phyloP scores from a whole-genome alignment of 2,329 filamentous ascomycete genomes.

The Penicillium sp. region DNA sequence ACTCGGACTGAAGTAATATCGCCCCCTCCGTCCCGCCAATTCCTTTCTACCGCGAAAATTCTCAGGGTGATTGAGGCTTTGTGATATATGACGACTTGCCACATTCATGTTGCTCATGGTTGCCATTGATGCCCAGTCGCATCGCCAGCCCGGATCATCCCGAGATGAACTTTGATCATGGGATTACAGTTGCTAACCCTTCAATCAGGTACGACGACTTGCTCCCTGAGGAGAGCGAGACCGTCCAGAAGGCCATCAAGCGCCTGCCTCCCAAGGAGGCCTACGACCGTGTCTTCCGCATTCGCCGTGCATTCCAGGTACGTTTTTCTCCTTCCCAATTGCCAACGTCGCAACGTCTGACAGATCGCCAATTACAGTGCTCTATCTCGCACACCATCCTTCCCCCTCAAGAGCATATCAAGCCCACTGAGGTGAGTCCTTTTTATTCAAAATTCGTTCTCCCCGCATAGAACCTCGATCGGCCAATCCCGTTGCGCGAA shows the following conservation, averaged over 20 bases:
- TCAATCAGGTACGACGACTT: constrained; percentile 78
- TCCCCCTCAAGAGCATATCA: constrained; percentile 61
- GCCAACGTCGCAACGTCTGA: constrained; percentile 18
- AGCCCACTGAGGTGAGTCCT: constrained; percentile 57
- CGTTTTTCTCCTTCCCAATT: constrained; percentile 15
- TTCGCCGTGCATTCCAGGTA: constrained; percentile 91
- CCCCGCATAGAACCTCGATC: constrained; percentile 25
- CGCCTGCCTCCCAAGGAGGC: constrained; percentile 82
- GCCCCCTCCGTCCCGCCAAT: constrained; percentile 13
- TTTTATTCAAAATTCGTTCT: constrained; percentile 13
- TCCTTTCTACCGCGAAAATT: constrained; percentile 12
- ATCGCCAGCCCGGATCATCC: constrained; percentile 12
- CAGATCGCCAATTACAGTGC: constrained; percentile 45
- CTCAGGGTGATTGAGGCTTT: constrained; percentile 1
- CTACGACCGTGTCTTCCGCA: constrained; percentile 96
- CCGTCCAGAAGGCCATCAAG: constrained; percentile 80
- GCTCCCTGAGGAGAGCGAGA: constrained; percentile 85
- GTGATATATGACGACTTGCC: constrained; percentile 1
- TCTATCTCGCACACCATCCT: constrained; percentile 61
- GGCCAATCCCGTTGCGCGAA: constrained; percentile 35
- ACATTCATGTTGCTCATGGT: neutral
- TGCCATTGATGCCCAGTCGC: constrained; percentile 8
- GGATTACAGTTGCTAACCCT: constrained; percentile 13
- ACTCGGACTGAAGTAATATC: constrained; percentile 74
- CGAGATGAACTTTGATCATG: constrained; percentile 8